Base-by-base conservation (phyloP, 345 rosid species). In the Pistacia atlantica region DNA sequence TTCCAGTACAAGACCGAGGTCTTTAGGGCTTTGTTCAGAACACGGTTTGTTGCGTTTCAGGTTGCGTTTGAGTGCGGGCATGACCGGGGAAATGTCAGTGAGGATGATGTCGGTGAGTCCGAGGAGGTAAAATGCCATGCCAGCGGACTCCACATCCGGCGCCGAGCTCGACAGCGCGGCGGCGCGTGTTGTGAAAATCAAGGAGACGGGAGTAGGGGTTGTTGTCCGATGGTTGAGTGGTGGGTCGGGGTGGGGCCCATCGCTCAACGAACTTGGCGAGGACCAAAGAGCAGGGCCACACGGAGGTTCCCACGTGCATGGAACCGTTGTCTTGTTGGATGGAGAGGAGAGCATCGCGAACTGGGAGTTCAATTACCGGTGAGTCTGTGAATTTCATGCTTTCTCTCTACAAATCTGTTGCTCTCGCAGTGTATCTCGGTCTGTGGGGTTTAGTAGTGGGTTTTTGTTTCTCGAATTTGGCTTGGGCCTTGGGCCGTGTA, bases 221-320 rank as follows among this genome's bases (percentile, higher is more conserved):
- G 54, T 52, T 11, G 17, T 85, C 75, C 16, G 25, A 80, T 68
- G 67, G 83, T 51, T 51, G 81, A 66, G 20, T 38, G 6, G 72
- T 20, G 60, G 38, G n/a, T 46, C 12, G 60, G 13, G 77, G 63
- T 11, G 84, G 80, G 61, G 95, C 80, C 98, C 98, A 95, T 49
- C 97, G 97, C 51, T 95, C 97, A 71, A 81, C 90, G 89, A 95
- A 95, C 80, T 95, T 95, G 73, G 97, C 84, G 80, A 95, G 97
- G 72, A 95, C 93, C 14, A 93, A 80, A 59, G 97, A 95, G 75
- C 97, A 89, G 63, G 97, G 91, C 98, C 98, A 95, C 7, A 95
- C 93, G 84, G 98, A 90, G 72, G 97, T 95, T 59, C 97, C 98
- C 38, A 94, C 98, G 85, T 94, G 97, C 85, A 91, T 84, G 59